Evolutionary conservation across 805 yeast genomes (phyloP), one percentile per base, ranked within the genome.

Genomic region (Scheffersomyces stipitis): DNA sequence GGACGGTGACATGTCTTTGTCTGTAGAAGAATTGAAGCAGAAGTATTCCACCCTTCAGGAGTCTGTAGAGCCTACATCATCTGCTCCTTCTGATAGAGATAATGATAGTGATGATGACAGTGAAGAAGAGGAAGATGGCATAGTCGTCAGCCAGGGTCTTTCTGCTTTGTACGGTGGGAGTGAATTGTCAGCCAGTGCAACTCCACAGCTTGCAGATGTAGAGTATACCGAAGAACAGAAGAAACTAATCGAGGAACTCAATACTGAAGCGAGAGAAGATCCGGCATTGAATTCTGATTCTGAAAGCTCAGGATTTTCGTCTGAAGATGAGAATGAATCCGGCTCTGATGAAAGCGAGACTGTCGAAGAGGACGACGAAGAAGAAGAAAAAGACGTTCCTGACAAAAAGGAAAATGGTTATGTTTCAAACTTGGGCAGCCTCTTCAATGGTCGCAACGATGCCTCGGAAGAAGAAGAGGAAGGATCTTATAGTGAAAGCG

Each of bases 11-110:
- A 67, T 66, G 44, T 60, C 71, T 18, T 60, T 82, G 28, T 62
- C 82, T 0, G 69, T 80, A 1, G 83, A 79, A 29, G 76, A 78
- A 51, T 68, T 81, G 45, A 64, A 66, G 30, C 66, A 69, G 42
- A 81, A 83, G 56, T 80, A 84, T 49, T 71, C 78, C 15, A 54
- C 64, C 26, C 40, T 80, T 38, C 61, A 66, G 17, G 49, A 49
- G 3, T 38, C 62, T 28, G 47, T 49, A 14, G 56, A 49, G 8
- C 44, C 51, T 2, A 22, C 34, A 10, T 34, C 42, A 4, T 20
- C 17, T 15, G 22, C 51, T 7, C 55, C 41, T 18, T 38, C 53
- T 5, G 48, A 45, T 30, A 50, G 39, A 20, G 51, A 42, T 8
- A 28, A 31, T 14, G 36, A 35, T 17, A 34, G 32, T n/a, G 41